Base-by-base conservation (phyloP, 2,329 filamentous ascomycete genomes). In the Aspergillus pseudoterreus region DNA sequence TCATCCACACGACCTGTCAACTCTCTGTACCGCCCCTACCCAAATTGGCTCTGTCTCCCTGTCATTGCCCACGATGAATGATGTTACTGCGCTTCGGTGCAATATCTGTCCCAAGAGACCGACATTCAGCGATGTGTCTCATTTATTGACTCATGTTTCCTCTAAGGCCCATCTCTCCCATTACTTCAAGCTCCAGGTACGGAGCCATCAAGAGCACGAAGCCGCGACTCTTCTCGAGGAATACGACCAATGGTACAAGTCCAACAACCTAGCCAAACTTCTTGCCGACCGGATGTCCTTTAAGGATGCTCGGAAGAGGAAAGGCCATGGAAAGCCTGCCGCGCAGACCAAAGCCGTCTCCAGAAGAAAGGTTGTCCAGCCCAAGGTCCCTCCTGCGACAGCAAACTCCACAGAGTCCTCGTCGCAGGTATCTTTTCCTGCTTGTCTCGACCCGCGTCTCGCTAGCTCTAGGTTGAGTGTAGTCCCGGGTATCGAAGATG, bases 101-200 rank as follows among this genome's bases (percentile, higher is more conserved):
- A 85, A 80, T 64, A 86, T 96, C 60, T 97, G 92, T 68, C 86
- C 88, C 33, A 89, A 86, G 59, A 81, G 81, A 54, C 89, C 90
- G 36, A 82, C 74, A 27, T 96, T 96, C 73, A 95, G 90, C 50
- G 92, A 97, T 71, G 79, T 91, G 42, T 96, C 92, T 32, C 92
- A 96, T 70, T 78, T 96, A 35, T 82, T 97, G 65, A 97, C 92
- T 11, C 92, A 97, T 67, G 83, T 96, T 56, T 84, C 88, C 53
- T 96, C 92, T 57, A 96, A 96, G 68, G 87, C 88, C n/a, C 92
- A 97, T 68, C 77, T 96, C 32, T 85, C 90, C 53, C 82, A 90
- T 66, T 85, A 89, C 63, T 95, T 92, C 75, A 90, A 90, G 64
- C 80, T 90, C 47, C 86, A 90, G 62, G 82, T 96, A 58, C 83